A percentile compares a stretch with the other conserved stretches of the same genome.
These are phyloP conservation scores for Podospora australis DNA, from an alignment of 495 filamentous ascomycete species.

Conservation along the genomic window DNA sequence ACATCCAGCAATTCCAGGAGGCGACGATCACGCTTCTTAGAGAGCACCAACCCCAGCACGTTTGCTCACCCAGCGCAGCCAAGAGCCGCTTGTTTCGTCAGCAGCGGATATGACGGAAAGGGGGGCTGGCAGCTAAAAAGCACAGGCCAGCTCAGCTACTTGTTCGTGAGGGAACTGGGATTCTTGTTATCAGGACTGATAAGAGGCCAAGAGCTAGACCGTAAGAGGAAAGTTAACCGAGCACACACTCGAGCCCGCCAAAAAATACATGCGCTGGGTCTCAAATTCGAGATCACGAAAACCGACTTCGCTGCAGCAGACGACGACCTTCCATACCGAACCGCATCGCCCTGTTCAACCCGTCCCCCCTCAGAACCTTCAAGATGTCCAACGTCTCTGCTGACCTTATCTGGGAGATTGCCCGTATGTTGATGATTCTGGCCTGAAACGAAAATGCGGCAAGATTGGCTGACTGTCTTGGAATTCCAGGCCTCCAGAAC, in stretches of 20 bases:
- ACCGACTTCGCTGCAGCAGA: slow-evolving; percentile 10
- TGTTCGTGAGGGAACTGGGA: too few relatives aligned
- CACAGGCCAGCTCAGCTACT: slow-evolving; percentile 10
- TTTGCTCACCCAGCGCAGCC: neutral
- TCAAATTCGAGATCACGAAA: slow-evolving; percentile 31
- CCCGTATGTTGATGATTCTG: slow-evolving; percentile 56
- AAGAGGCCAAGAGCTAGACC: too few relatives aligned
- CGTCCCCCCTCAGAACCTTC: slow-evolving; percentile 24
- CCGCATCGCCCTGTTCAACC: slow-evolving; percentile 21
- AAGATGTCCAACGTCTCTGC: slow-evolving; percentile 63
- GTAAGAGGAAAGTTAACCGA: slow-evolving; percentile 35
- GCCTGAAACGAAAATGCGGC: neutral
- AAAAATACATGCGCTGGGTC: slow-evolving; percentile 21
- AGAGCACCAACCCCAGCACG: neutral
- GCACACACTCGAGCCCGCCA: slow-evolving; percentile 32
- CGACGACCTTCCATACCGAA: slow-evolving; percentile 25
- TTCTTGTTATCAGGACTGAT: too few relatives aligned
- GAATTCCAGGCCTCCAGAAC: slow-evolving; percentile 62
- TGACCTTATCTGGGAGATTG: slow-evolving; percentile 86
- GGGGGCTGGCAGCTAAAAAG: neutral
- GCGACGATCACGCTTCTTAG: slow-evolving; percentile 2
- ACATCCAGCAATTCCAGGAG: too few relatives aligned
- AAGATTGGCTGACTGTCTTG: slow-evolving; percentile 1
- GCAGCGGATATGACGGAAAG: slow-evolving; percentile 10
- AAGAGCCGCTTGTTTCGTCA: slow-evolving; percentile 1